Evolutionary conservation across 192 early-diverging fungal species (phyloP).

Genomic region (Fimicolochytrium jonesii): DNA sequence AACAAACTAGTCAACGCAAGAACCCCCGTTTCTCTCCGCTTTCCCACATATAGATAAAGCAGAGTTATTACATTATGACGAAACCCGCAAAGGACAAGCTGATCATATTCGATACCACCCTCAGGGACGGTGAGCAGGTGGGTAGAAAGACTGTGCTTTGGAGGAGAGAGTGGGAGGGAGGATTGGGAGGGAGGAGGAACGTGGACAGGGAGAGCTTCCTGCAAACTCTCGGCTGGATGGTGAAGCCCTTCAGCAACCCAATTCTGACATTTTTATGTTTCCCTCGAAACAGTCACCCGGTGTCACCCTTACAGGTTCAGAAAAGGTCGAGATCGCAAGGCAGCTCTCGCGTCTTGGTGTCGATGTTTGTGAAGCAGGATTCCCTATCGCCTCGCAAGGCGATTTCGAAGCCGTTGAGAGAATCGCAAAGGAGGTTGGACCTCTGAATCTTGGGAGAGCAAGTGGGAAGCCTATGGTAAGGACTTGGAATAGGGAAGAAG

Average conservation of each 20-base stretch:
- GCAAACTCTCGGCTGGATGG: too few relatives aligned
- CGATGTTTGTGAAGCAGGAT: conserved; percentile 94
- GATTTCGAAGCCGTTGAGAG: conserved; percentile 94
- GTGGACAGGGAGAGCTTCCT: too few relatives aligned
- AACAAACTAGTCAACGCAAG: too few relatives aligned
- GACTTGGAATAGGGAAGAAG: too few relatives aligned
- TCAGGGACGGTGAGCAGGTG: conserved; percentile 95
- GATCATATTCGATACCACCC: conserved; percentile 93
- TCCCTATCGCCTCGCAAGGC: conserved; percentile 88
- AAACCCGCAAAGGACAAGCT: conserved; percentile 72
- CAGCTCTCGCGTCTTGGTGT: conserved; percentile 92
- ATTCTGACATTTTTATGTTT: too few relatives aligned
- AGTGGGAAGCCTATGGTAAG: conserved; percentile 78
- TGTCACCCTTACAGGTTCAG: conserved; percentile 84
- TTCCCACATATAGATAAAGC: too few relatives aligned
- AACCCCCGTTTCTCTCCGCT: too few relatives aligned
- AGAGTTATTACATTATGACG: too few relatives aligned
- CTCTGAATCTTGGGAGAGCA: conserved; percentile 72
- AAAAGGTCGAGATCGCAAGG: conserved; percentile 93
- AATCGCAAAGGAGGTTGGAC: conserved; percentile 89
- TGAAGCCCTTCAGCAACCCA: too few relatives aligned
- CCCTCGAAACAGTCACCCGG: conserved; percentile 93
- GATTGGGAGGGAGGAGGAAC: too few relatives aligned
- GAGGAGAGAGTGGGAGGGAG: too few relatives aligned
- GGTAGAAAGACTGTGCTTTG: too few relatives aligned